Percentiles rank a stretch among this genome's conserved stretches.
These are phyloP conservation scores for Filosporella fistucella DNA, from an alignment of 495 filamentous ascomycete genomes.

Conservation along the genomic window DNA sequence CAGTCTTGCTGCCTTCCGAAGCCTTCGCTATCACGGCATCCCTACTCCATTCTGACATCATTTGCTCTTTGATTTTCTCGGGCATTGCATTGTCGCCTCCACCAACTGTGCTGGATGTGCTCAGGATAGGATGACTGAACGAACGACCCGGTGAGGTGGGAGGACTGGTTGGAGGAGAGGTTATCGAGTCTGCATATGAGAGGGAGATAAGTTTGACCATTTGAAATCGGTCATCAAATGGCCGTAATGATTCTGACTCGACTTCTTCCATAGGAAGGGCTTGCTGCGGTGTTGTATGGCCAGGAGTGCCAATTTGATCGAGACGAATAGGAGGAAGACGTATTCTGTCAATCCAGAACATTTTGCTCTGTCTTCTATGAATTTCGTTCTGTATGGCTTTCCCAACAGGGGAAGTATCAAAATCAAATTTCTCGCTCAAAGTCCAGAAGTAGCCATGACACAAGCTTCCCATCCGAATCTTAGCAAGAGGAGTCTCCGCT, in stretches of 20 bases:
- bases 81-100: constrained; percentile 30
- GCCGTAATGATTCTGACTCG: constrained; percentile 53
- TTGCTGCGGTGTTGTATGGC: constrained; percentile 36
- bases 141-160: constrained; percentile 64
- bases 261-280: constrained; percentile 41
- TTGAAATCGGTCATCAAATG: constrained; percentile 60
- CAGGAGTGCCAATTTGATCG: constrained; percentile 23
- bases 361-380: constrained; percentile 59
- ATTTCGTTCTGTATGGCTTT: constrained; percentile 71
- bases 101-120: constrained; percentile 16
- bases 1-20: constrained; percentile 61
- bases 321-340: constrained; percentile 49
- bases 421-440: constrained; percentile 70
- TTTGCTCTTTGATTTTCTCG: constrained; percentile 58
- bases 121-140: constrained; percentile 56
- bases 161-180: constrained; percentile 63
- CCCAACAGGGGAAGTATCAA: constrained; percentile 62
- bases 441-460: constrained; percentile 85
- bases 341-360: constrained; percentile 71
- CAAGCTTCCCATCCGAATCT: constrained; percentile 74
- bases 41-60: constrained; percentile 73
- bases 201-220: constrained; percentile 70
- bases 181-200: constrained; percentile 53
- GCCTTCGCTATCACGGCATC: constrained; percentile 63
- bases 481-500: constrained; percentile 54